Conservation (phyloP, 768 basidiomycete species). For the Serendipita sp. region DNA sequence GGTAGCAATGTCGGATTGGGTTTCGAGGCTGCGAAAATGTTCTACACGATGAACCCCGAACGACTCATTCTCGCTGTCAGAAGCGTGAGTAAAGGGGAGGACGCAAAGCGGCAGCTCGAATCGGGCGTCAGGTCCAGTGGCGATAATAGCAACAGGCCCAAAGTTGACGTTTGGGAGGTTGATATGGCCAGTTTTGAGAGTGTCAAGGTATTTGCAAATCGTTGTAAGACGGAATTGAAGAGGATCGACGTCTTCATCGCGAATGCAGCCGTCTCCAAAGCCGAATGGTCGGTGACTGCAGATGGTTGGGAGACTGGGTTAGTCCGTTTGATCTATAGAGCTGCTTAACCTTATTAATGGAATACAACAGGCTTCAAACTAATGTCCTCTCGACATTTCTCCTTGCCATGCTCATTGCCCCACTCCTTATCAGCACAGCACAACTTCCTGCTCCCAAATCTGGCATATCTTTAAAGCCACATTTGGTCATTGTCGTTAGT, state of each 20-base stretch:
- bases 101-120: background rate
- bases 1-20: constrained; percentile 39
- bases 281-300: background rate
- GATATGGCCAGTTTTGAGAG: constrained; percentile 8
- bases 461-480: background rate
- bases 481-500: constrained; percentile 7
- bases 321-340: background rate
- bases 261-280: constrained; percentile 10
- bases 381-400: constrained; percentile 9
- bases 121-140: background rate
- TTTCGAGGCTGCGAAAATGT: constrained; percentile 23
- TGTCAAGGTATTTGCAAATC: constrained; percentile 7
- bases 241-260: constrained; percentile 9
- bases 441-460: background rate
- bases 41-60: constrained; percentile 21
- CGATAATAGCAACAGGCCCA: background rate
- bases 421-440: constrained; percentile 2
- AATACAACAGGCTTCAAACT: background rate
- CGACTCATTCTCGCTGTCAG: constrained; percentile 24
- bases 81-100: constrained; percentile 17
- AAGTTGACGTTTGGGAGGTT: constrained; percentile 8
- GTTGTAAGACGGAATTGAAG: constrained; percentile 7
- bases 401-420: constrained; percentile 7
- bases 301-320: constrained; percentile 11
- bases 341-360: background rate